Percentiles rank a stretch among this genome's conserved stretches.
phyloP scores from a whole-genome alignment of 371 early-diverging fungal species.

The Dichotomocladium elegans region DNA sequence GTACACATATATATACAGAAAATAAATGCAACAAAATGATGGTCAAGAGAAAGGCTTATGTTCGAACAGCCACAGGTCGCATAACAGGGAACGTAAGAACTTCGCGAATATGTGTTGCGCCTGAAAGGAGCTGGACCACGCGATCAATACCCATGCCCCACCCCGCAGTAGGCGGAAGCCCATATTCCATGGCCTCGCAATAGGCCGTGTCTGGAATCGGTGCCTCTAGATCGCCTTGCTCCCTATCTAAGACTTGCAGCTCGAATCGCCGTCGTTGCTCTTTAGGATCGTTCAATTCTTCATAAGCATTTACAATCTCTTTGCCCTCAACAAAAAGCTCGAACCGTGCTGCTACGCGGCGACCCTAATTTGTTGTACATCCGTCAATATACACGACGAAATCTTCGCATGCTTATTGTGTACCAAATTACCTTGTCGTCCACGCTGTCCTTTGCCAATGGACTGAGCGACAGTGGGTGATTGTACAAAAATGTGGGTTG shows the following conservation, averaged over 20 bases:
- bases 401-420: too few relatives aligned
- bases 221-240: conserved; percentile 81
- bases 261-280: conserved; percentile 90
- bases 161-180: conserved; percentile 96
- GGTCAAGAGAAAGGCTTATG: neutral
- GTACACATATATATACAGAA: neutral
- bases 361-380: conserved; percentile 21
- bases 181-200: conserved; percentile 91
- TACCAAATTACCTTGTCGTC: conserved; percentile 32
- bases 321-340: conserved; percentile 92
- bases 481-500: conserved; percentile 93
- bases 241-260: conserved; percentile 63
- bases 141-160: conserved; percentile 99
- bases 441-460: conserved; percentile 81
- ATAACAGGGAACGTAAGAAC: conserved; percentile 88
- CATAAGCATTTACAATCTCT: conserved; percentile 98
- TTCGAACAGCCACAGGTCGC: conserved; percentile 8
- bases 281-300: conserved; percentile 98
- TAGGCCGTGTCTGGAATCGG: conserved; percentile 83
- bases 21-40: too few relatives aligned
- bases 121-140: conserved; percentile 85
- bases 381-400: neutral
- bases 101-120: conserved; percentile 85
- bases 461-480: conserved; percentile 92
- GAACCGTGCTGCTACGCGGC: conserved; percentile 74